A percentile compares a stretch with the other conserved stretches of the same genome.
phyloP scores from a whole-genome alignment of 306 rosid species.

The Vigna unguiculata region DNA sequence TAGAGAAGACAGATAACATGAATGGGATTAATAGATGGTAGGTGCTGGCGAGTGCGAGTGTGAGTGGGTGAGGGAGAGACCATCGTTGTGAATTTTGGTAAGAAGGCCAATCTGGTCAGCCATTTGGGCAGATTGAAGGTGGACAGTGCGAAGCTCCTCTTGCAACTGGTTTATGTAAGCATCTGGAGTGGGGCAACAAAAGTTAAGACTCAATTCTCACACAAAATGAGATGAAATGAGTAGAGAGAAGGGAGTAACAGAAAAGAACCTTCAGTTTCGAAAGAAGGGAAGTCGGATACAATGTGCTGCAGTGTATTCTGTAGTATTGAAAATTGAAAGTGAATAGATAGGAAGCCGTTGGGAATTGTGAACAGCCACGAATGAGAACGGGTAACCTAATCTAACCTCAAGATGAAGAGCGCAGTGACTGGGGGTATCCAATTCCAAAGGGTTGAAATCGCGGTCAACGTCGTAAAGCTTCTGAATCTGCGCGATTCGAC shows the following conservation, averaged over 20 bases:
- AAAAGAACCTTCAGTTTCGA: constrained; percentile 46
- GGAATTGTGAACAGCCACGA: neutral
- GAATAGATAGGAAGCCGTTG: neutral
- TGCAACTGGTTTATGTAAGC: constrained; percentile 60
- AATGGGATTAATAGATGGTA: neutral
- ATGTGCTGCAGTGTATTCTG: constrained; percentile 64
- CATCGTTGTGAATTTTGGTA: constrained; percentile 50
- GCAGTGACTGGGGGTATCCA: constrained; percentile 50
- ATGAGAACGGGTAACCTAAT: constrained; percentile 48
- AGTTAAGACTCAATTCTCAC: neutral
- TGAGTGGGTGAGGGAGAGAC: constrained; percentile 39
- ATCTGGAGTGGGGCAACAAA: constrained; percentile 51
- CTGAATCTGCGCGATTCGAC: constrained; percentile 63
- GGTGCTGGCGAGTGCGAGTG: no score
- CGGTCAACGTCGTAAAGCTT: constrained; percentile 19
- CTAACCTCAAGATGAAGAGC: constrained; percentile 61
- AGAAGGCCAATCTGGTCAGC: constrained; percentile 65
- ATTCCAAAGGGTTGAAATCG: constrained; percentile 30
- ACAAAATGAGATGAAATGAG: neutral
- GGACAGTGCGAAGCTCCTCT: constrained; percentile 60
- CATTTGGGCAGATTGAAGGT: constrained; percentile 54
- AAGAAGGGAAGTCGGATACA: constrained; percentile 62
- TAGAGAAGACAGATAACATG: constrained; percentile 17
- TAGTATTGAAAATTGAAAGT: constrained; percentile 15
- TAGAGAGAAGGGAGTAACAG: constrained; percentile 44